phyloP scores from a whole-genome alignment of 768 basidiomycete genomes.

The Suillus subaureus region DNA sequence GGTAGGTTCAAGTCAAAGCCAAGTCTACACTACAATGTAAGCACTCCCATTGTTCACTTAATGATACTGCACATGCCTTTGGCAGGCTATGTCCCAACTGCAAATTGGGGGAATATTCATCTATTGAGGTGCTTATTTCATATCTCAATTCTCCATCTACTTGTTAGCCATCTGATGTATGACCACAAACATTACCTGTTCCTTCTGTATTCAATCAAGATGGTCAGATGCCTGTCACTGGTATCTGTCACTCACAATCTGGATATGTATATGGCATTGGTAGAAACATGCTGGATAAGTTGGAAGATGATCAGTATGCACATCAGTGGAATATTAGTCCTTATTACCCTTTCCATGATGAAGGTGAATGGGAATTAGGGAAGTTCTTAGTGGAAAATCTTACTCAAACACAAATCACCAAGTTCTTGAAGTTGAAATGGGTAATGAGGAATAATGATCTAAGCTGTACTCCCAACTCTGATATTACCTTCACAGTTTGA shows the following conservation, averaged over 20 bases:
- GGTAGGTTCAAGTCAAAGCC: not conserved
- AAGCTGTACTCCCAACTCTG: not conserved
- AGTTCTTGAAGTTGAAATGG: constrained; percentile 31
- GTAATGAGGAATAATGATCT: constrained; percentile 12
- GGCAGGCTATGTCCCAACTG: not conserved
- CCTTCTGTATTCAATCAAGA: too few species aligned
- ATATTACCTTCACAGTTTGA: constrained; percentile 5
- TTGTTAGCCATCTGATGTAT: not conserved
- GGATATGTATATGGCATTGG: constrained; percentile 18
- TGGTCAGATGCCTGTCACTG: not conserved
- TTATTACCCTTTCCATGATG: constrained; percentile 36
- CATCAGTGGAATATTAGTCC: constrained; percentile 18
- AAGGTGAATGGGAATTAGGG: constrained; percentile 36
- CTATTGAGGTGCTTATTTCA: not conserved
- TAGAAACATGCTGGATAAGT: constrained; percentile 26
- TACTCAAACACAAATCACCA: constrained; percentile 20
- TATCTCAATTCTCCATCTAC: not conserved
- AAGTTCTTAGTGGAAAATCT: constrained; percentile 28
- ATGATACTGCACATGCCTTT: not conserved
- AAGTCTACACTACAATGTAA: not conserved
- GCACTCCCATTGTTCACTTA: not conserved
- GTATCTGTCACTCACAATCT: constrained; percentile 11
- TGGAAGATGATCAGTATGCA: constrained; percentile 25
- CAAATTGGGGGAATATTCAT: not conserved
- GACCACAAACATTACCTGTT: not conserved